Evolutionary conservation across 176 grass and related monocot genomes (phyloP).

Genomic region (Oryza meridionalis): DNA sequence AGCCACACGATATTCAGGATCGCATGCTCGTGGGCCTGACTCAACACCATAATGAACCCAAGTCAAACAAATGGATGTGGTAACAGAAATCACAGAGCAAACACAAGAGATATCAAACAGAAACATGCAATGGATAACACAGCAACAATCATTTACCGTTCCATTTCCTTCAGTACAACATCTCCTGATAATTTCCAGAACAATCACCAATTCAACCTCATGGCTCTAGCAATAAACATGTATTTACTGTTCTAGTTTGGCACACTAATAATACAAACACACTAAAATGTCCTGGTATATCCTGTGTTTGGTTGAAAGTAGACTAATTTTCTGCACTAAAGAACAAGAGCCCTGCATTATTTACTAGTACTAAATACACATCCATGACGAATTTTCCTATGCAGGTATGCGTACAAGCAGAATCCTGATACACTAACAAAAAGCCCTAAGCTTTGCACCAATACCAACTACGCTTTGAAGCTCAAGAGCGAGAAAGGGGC

Average conservation of each 20-base stretch:
- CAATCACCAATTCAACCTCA: neutral
- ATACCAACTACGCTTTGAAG: neutral
- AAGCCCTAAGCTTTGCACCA: neutral
- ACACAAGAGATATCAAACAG: constrained; percentile 4
- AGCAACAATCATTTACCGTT: neutral
- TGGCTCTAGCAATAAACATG: neutral
- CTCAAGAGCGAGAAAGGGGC: neutral
- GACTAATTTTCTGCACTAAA: neutral
- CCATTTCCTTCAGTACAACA: constrained; percentile 1
- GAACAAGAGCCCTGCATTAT: neutral
- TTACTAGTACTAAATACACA: neutral
- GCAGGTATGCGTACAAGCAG: neutral
- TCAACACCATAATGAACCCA: constrained; percentile 36
- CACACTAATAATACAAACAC: neutral
- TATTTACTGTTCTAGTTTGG: neutral
- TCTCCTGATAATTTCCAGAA: constrained; percentile 12
- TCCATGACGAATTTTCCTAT: neutral
- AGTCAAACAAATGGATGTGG: neutral
- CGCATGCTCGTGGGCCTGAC: constrained; percentile 65
- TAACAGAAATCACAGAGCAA: constrained; percentile 18
- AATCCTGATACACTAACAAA: neutral
- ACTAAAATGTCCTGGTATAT: neutral
- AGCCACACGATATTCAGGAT: constrained; percentile 70
- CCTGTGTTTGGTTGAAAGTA: neutral
- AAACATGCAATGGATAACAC: neutral